Base-by-base conservation (phyloP, 257 asterid species). In the Solanum dulcamara region DNA sequence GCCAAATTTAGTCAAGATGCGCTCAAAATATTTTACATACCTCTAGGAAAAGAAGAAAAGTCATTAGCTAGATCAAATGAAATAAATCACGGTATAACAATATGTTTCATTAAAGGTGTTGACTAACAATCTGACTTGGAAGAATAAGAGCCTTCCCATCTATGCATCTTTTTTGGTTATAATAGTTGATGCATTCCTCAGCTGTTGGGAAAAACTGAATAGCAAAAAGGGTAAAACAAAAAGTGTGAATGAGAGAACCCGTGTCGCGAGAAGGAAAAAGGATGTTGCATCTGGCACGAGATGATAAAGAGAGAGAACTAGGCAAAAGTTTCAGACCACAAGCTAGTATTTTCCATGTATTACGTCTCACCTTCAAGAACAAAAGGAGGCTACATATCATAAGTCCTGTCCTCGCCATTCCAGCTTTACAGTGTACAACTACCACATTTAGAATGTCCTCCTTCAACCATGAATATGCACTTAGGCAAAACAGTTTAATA, bases 381-480 rank as follows among this genome's bases (percentile, higher is more conserved):
- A 96, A 92, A 84, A 96, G 98, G 87, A 96, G 97, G 92, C 99
- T 93, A 84, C 98, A 96, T 80, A 95, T 95, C 98, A 96, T 96
- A 89, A 96, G 87, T 86, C 98, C 98, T 11, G 98, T 96, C 93
- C 99, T 94, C 72, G 99, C 99, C 92, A 87, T 96, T 80, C 99
- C 99, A 84, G 99, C 99, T 94, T 96, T 96, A 88, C 99, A 96
- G 90, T 95, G 99, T 88, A 96, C 97, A 88, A 96, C 98, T 81
- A 96, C 99, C 87, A 96, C 99, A 89, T 96, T 95, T 84, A 93
- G 74, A 85, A 96, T 96, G 89, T 95, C 98, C 89, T 91, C 97
- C 93, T 96, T 95, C 91, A 96, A 87, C 98, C 99, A 96, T 28
- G 98, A 92, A 91, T 94, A 96, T 84, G 99, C 97, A 94, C 99